Evolutionary conservation across 805 yeast genomes (phyloP).

Genomic region (Pichia nanzhaoensis): DNA sequence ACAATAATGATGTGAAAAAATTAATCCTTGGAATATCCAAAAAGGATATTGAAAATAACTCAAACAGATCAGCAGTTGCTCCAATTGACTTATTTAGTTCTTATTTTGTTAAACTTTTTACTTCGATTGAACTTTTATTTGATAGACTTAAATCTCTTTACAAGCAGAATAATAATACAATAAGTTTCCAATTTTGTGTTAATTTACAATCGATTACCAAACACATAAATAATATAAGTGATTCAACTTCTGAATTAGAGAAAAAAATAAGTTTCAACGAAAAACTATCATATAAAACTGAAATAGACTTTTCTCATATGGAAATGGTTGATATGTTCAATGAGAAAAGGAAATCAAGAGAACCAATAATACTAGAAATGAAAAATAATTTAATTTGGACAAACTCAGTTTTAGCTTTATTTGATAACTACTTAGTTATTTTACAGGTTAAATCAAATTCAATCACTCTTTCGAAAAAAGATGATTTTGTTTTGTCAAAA

Average conservation of each 20-base stretch:
- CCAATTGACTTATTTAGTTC: slow-evolving; percentile 27
- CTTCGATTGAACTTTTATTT: slow-evolving; percentile 25
- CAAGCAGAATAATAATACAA: slow-evolving; percentile 15
- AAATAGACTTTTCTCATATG: slow-evolving; percentile 23
- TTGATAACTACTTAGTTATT: slow-evolving; percentile 29
- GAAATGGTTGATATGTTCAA: slow-evolving; percentile 30
- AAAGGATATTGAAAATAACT: slow-evolving; percentile 17
- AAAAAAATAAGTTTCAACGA: slow-evolving; percentile 27
- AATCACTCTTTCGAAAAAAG: slow-evolving; percentile 13
- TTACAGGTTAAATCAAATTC: slow-evolving; percentile 15
- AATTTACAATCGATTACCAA: slow-evolving; percentile 18
- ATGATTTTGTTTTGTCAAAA: slow-evolving; percentile 18
- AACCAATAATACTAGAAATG: slow-evolving; percentile 21
- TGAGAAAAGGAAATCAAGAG: slow-evolving; percentile 21
- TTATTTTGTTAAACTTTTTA: slow-evolving; percentile 27
- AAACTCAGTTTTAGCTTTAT: slow-evolving; percentile 36
- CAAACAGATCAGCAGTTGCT: slow-evolving; percentile 23
- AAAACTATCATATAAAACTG: slow-evolving; percentile 23
- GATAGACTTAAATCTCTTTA: slow-evolving; percentile 22
- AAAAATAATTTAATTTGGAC: slow-evolving; percentile 33
- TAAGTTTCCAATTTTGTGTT: slow-evolving; percentile 12
- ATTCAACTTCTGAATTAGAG: slow-evolving; percentile 27
- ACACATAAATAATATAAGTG: slow-evolving; percentile 24
- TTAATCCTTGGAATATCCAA: slow-evolving; percentile 18
- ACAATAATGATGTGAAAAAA: slow-evolving; percentile 21